phyloP scores from a whole-genome alignment of 129 eudicot genomes.

The Saussurea involucrata region DNA sequence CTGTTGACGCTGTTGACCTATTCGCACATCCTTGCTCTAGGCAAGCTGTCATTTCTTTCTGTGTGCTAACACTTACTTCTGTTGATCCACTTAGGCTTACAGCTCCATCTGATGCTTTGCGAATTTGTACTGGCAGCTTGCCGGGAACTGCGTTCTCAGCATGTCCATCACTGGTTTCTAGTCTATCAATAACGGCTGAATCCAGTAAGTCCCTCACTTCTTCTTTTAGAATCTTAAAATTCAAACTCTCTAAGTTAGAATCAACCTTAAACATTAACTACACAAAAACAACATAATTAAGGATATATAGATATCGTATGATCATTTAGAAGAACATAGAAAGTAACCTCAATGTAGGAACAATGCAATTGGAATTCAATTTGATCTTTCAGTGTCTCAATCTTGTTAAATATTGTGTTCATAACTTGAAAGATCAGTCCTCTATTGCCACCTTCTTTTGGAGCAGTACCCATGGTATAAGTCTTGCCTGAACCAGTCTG shows the following conservation, averaged over 20 bases:
- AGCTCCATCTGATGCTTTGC: conserved; percentile 86
- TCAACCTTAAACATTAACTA: conserved; percentile 10
- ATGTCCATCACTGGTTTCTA: conserved; percentile 63
- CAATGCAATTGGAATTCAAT: conserved; percentile 82
- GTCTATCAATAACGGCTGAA: conserved; percentile 46
- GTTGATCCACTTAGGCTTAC: conserved; percentile 84
- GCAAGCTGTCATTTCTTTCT: conserved; percentile 95
- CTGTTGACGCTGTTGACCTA: conserved; percentile 94
- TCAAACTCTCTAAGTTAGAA: conserved; percentile 19
- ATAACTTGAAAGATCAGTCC: conserved; percentile 78
- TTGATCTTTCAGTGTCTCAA: conserved; percentile 65
- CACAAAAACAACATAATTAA: not conserved
- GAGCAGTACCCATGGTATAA: conserved; percentile 93
- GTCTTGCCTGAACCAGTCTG: conserved; percentile 99
- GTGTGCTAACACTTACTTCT: conserved; percentile 77
- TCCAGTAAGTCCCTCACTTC: conserved; percentile 97
- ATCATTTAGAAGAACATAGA: conserved; percentile 2
- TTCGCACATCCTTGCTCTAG: conserved; percentile 88
- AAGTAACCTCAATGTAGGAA: conserved; percentile 90
- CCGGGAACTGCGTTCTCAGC: conserved; percentile 58
- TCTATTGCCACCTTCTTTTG: conserved; percentile 62
- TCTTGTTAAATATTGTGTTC: conserved; percentile 75
- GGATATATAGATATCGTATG: not conserved
- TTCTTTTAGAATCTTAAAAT: conserved; percentile 87
- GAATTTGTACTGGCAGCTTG: conserved; percentile 77